Evolutionary conservation across 441 rosid species (phyloP).

Genomic region (Populus hybrid): DNA sequence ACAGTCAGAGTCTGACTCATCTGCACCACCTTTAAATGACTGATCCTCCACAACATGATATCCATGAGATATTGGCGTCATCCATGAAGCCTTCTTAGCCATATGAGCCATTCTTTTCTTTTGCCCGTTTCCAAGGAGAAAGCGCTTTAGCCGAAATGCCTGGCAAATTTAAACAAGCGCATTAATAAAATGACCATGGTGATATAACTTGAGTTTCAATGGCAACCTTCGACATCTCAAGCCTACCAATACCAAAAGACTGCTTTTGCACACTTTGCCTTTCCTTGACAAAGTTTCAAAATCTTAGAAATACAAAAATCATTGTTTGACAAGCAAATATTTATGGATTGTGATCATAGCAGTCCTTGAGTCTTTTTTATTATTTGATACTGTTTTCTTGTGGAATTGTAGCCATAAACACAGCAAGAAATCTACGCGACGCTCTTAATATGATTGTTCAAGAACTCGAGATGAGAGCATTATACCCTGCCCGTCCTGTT

Average conservation of each 20-base stretch:
- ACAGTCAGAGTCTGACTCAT: slow-evolving; percentile 30
- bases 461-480: background rate
- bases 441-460: background rate
- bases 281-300: background rate
- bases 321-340: no score
- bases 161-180: slow-evolving; percentile 8
- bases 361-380: background rate
- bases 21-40: slow-evolving; percentile 16
- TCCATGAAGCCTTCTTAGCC: slow-evolving; percentile 53
- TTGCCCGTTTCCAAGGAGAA: slow-evolving; percentile 30
- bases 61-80: slow-evolving; percentile 66
- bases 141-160: slow-evolving; percentile 44
- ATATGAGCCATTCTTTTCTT: slow-evolving; percentile 26
- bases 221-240: background rate
- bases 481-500: background rate
- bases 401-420: background rate
- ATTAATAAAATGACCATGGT: background rate
- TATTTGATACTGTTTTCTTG: background rate
- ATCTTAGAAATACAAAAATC: no score
- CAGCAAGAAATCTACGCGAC: background rate
- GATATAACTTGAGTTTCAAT: background rate
- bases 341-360: background rate
- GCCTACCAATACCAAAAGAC: background rate
- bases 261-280: no score
- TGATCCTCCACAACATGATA: slow-evolving; percentile 49